Percentiles rank a stretch among this genome's conserved stretches.
phyloP scores from a whole-genome alignment of 2,329 filamentous ascomycete species.

The Conoideocrella luteorostrata region DNA sequence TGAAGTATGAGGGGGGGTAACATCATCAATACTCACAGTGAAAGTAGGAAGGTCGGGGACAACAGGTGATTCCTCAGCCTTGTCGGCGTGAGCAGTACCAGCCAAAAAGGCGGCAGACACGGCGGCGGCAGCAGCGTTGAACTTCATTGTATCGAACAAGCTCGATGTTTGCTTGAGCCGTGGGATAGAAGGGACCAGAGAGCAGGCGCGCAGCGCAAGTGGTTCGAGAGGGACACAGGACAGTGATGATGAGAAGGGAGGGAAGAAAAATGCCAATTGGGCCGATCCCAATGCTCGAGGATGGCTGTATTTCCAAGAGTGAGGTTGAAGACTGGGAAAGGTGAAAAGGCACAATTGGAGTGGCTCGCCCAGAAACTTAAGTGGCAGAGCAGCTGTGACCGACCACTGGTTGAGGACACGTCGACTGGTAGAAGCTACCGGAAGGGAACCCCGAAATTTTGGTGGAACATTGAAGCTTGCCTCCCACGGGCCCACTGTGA shows the following conservation, averaged over 20 bases:
- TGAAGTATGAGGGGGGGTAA: too few species aligned
- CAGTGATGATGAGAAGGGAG: conserved; percentile 4
- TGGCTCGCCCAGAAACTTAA: conserved; percentile 7
- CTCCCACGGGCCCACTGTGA: too few species aligned
- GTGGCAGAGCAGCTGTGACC: conserved; percentile 1
- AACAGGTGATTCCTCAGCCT: conserved; percentile 55
- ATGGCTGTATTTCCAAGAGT: conserved; percentile 18
- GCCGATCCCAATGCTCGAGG: conserved; percentile 22
- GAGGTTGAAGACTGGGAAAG: conserved; percentile 17
- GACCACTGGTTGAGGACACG: conserved; percentile 17
- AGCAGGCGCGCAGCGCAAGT: conserved; percentile 17
- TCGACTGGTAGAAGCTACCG: conserved; percentile 6
- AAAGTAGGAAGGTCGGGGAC: conserved; percentile 70
- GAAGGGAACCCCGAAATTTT: conserved; percentile 1
- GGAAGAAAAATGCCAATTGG: conserved; percentile 10
- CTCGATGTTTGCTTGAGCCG: conserved; percentile 38
- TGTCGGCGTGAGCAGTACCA: conserved; percentile 62
- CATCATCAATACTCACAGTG: conserved; percentile 66
- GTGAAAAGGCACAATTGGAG: conserved; percentile 15
- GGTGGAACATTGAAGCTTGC: neutral
- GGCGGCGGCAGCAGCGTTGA: conserved; percentile 71
- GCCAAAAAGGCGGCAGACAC: conserved; percentile 68
- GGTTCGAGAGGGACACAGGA: conserved; percentile 11
- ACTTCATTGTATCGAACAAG: conserved; percentile 56
- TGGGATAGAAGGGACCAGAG: conserved; percentile 10